Conservation (phyloP, 768 basidiomycete species). For the Boletellus ananiceps region DNA sequence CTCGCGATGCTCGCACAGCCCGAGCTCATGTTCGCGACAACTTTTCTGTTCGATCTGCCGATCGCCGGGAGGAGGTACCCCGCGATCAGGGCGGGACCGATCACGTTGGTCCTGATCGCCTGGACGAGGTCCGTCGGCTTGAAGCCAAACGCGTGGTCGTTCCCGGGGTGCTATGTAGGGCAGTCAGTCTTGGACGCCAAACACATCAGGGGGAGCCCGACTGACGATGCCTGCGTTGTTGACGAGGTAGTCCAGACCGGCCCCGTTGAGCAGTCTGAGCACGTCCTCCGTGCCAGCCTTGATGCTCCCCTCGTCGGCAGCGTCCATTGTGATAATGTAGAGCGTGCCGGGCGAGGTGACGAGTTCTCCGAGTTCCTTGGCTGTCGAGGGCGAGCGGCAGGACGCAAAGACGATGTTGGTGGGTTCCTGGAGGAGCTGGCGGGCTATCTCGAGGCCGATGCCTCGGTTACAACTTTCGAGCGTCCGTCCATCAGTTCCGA, state of each 20-base stretch:
- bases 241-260: constrained; percentile 36
- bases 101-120: constrained; percentile 30
- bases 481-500: too few relatives aligned
- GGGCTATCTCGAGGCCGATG: constrained; percentile 5
- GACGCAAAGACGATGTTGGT: constrained; percentile 9
- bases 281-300: constrained; percentile 14
- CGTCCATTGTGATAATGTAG: constrained; percentile 33
- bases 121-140: constrained; percentile 18
- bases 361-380: neutral
- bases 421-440: neutral
- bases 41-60: constrained; percentile 21
- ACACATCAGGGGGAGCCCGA: neutral
- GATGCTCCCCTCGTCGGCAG: constrained; percentile 28
- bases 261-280: constrained; percentile 7
- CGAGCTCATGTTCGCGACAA: neutral
- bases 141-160: constrained; percentile 28
- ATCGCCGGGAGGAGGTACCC: constrained; percentile 34
- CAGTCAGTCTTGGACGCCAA: too few relatives aligned
- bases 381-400: constrained; percentile 1
- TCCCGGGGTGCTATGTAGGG: constrained; percentile 11
- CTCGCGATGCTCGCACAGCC: constrained; percentile 31
- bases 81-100: constrained; percentile 33
- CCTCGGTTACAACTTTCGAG: neutral
- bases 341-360: constrained; percentile 9
- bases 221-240: constrained; percentile 38